Evolutionary conservation across 2,329 filamentous ascomycete species (phyloP).

Genomic region (Lachnellula cervina): DNA sequence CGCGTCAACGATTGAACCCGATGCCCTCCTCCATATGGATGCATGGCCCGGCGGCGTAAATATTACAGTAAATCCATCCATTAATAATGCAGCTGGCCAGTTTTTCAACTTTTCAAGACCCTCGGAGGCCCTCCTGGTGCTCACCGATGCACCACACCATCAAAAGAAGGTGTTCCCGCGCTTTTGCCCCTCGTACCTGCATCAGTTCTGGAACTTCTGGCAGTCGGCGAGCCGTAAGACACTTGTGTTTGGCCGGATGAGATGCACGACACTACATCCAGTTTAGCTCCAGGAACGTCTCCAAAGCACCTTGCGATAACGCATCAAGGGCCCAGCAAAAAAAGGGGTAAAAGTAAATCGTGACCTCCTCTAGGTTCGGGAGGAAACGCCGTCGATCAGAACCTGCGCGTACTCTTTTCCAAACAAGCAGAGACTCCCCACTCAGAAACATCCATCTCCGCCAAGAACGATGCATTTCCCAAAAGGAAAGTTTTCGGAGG

Average conservation of each 20-base stretch:
- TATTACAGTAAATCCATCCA: no score
- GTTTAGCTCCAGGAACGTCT: not conserved
- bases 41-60: not conserved
- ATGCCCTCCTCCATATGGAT: not conserved
- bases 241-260: not conserved
- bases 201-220: no score
- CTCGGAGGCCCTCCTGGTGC: not conserved
- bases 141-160: not conserved
- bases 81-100: not conserved
- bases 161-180: not conserved
- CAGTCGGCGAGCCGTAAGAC: not conserved
- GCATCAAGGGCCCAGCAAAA: not conserved
- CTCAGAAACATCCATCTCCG: not conserved
- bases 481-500: not conserved
- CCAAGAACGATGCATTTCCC: not conserved
- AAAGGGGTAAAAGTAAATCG: not conserved
- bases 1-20: not conserved
- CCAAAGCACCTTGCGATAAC: not conserved
- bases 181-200: not conserved
- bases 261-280: not conserved
- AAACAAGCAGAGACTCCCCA: not conserved
- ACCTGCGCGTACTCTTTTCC: not conserved
- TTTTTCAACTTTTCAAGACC: not conserved
- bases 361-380: not conserved
- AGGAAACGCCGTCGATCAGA: not conserved